A percentile compares a stretch with the other conserved stretches of the same genome.
phyloP scores from a whole-genome alignment of 257 asterid genomes.

The Verbascum thapsus region DNA sequence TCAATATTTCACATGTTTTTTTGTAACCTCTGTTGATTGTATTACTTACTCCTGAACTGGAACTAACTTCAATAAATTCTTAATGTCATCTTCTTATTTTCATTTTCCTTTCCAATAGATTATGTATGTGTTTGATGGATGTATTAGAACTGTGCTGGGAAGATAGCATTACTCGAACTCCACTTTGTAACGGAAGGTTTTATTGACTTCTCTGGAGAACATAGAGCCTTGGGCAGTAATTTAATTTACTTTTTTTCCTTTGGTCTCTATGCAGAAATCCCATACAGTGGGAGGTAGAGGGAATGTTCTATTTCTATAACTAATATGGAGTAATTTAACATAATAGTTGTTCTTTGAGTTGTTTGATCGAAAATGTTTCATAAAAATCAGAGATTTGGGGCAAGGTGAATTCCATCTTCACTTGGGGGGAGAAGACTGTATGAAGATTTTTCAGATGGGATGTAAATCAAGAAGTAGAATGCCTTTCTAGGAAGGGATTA shows the following conservation, averaged over 20 bases:
- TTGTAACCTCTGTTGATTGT: neutral
- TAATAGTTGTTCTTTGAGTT: too few relatives aligned
- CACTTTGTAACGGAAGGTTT: neutral
- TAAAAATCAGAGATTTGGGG: too few relatives aligned
- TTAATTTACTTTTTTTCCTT: neutral
- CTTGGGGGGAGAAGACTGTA: too few relatives aligned
- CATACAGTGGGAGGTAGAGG: neutral
- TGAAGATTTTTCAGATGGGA: too few relatives aligned
- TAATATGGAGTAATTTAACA: too few relatives aligned
- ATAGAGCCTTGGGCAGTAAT: neutral
- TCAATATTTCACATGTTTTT: neutral
- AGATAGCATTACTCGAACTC: conserved; percentile 2
- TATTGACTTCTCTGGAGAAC: conserved; percentile 1
- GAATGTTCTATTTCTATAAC: too few relatives aligned
- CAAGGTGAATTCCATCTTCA: too few relatives aligned
- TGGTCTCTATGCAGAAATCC: neutral
- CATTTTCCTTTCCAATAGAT: neutral
- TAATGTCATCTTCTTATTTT: neutral
- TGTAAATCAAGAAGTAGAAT: too few relatives aligned
- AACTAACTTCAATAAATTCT: neutral
- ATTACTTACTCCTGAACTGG: neutral
- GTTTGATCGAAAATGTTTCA: too few relatives aligned
- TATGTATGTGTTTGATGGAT: conserved; percentile 5
- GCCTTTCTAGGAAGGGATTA: too few relatives aligned
- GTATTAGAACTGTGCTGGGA: neutral